Conservation (phyloP, 495 filamentous ascomycete species). For the Geopyxis carbonaria region DNA sequence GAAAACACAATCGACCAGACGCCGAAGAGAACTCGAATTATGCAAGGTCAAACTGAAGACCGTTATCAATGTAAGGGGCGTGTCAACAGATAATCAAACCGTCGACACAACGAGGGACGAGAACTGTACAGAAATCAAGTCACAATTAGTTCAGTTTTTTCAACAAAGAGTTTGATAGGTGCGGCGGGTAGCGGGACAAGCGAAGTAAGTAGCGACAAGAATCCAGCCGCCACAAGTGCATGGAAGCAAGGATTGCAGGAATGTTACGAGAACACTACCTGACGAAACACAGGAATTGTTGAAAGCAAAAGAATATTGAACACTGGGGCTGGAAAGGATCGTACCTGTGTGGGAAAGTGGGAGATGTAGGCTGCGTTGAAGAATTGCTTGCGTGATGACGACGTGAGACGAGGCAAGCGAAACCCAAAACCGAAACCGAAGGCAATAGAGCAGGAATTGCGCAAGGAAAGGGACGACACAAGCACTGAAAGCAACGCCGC, state of each 20-base stretch:
- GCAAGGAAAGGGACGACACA: conserved; percentile 27
- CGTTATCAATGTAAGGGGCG: conserved; percentile 22
- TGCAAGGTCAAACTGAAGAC: conserved; percentile 6
- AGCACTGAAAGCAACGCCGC: conserved; percentile 25
- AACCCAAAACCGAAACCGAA: conserved; percentile 24
- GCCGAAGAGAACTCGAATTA: background rate
- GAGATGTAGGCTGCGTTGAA: background rate
- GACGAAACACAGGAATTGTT: background rate
- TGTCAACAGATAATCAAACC: conserved; percentile 26
- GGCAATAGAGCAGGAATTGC: conserved; percentile 19
- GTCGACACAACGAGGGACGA: conserved; percentile 15
- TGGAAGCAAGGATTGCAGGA: conserved; percentile 10
- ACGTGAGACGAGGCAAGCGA: conserved; percentile 14
- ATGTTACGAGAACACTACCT: background rate
- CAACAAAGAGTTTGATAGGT: conserved; percentile 15
- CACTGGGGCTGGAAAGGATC: conserved; percentile 10
- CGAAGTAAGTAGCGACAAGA: conserved; percentile 1
- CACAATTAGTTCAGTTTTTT: too few species aligned
- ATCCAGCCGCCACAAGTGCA: conserved; percentile 5
- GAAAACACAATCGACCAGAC: background rate
- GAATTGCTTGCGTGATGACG: background rate
- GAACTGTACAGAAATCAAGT: too few species aligned
- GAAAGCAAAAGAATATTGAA: conserved; percentile 4
- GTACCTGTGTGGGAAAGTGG: background rate
- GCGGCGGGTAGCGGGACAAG: conserved; percentile 13